phyloP scores from a whole-genome alignment of 2,329 filamentous ascomycete genomes.

The Colletotrichum tropicicola region DNA sequence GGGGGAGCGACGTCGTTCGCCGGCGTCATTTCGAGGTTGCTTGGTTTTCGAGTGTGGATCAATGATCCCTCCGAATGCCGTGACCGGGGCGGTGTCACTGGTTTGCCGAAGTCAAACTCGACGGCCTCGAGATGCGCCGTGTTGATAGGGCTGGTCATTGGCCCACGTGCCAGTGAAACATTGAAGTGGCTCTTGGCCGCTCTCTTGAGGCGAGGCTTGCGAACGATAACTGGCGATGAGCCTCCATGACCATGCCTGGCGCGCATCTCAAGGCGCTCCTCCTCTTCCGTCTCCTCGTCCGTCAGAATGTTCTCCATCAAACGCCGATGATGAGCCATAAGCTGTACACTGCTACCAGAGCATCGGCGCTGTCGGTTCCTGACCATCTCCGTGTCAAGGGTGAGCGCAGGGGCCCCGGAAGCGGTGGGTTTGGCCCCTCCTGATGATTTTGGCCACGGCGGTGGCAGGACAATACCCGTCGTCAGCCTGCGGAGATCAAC shows the following conservation, averaged over 20 bases:
- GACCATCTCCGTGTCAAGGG: slow-evolving; percentile 37
- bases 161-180: slow-evolving; percentile 33
- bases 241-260: slow-evolving; percentile 38
- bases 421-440: slow-evolving; percentile 28
- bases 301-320: slow-evolving; percentile 50
- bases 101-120: slow-evolving; percentile 32
- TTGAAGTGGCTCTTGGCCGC: slow-evolving; percentile 48
- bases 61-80: slow-evolving; percentile 19
- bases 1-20: slow-evolving; percentile 2
- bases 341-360: slow-evolving; percentile 58
- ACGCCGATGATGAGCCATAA: slow-evolving; percentile 45
- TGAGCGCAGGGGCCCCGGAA: slow-evolving; percentile 30
- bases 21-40: slow-evolving; percentile 9
- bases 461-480: slow-evolving; percentile 38
- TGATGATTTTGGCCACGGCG: slow-evolving; percentile 38
- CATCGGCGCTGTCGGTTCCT: slow-evolving; percentile 54
- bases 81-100: slow-evolving; percentile 22
- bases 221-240: slow-evolving; percentile 37
- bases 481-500: slow-evolving; percentile 63
- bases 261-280: slow-evolving; percentile 53
- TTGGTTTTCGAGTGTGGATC: neutral
- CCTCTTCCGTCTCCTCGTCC: slow-evolving; percentile 54
- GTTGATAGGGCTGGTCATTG: slow-evolving; percentile 35
- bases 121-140: slow-evolving; percentile 36
- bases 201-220: slow-evolving; percentile 52